Conservation (phyloP, 192 early-diverging fungal species). For the Backusella tarrabulga region DNA sequence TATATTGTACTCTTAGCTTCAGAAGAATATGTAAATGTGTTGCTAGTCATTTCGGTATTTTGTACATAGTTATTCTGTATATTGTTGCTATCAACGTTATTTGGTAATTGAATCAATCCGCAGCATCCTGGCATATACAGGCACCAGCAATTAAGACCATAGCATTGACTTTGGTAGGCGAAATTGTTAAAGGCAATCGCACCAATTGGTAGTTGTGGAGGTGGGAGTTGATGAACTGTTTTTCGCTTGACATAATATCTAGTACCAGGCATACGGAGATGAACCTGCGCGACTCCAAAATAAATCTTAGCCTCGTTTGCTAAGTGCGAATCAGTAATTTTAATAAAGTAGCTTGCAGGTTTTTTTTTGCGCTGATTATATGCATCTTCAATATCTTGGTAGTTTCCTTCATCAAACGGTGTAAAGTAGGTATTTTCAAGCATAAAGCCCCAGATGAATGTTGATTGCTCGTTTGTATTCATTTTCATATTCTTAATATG, state of each 20-base stretch:
- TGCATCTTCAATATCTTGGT: constrained; percentile 22
- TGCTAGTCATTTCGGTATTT: background rate
- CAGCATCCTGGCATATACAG: background rate
- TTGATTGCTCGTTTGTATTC: background rate
- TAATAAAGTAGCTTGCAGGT: constrained; percentile 24
- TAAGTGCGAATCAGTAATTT: constrained; percentile 28
- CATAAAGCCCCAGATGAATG: constrained; percentile 34
- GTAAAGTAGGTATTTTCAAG: constrained; percentile 35
- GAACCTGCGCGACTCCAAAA: constrained; percentile 30
- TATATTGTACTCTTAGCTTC: background rate
- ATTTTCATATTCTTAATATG: background rate
- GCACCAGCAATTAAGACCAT: background rate
- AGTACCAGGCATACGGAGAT: constrained; percentile 39
- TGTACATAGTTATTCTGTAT: background rate
- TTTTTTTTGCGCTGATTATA: constrained; percentile 12
- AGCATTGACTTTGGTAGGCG: background rate
- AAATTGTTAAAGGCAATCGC: background rate
- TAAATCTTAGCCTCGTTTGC: constrained; percentile 7
- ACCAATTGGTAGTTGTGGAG: background rate
- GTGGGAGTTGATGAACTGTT: background rate
- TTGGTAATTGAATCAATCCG: background rate
- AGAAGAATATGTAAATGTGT: background rate
- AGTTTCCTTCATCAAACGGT: constrained; percentile 26
- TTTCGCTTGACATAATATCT: constrained; percentile 29
- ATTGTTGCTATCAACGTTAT: background rate